Evolutionary conservation across 2,329 filamentous ascomycete genomes (phyloP), one percentile per base, ranked within the genome.

Genomic region (Hortaea werneckii): DNA sequence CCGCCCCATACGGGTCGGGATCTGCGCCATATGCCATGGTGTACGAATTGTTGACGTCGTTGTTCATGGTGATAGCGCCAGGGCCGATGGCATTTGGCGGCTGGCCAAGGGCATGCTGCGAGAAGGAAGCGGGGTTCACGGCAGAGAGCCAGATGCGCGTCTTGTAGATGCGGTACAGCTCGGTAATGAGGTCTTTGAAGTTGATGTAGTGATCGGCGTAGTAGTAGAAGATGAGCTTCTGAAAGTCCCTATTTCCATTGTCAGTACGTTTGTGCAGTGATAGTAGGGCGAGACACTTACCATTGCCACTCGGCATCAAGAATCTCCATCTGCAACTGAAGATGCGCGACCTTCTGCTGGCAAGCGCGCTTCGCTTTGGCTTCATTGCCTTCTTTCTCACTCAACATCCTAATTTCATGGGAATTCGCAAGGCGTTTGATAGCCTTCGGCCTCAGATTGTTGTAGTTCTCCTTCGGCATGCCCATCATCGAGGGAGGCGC

Each of bases 121-220:
- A 61, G 65, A 96, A 95, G 0, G 90, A 95, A 5, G 90, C 92
- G 6, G 92, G 92, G 63, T 98, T 98, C 66, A 98, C 94, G 4
- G 92, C 92, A 4, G 90, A 96, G 87, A 98, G 95, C 92, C 92
- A 98, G 59, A 98, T 98, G 57, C 94, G 81, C 20, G 90, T 95
- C 73, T 98, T 98, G 76, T 96, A 98, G 51, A 96, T 90, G 69
- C 96, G 96, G 77, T 96, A 98, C 9, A 98, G 75, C 63, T 98
- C 92, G 0, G 89, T 95, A 44, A 98, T 92, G 11, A 98, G 79
- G 2, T 87, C 87, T 65, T 98, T 98, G 76, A 98, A 98, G 70
- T 96, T 96, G 73, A 98, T 95, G 65, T 98, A 98, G 0, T 87
- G 82, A 61, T 95, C 89, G 44, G 92, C 90, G 64, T 95, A 98